Conservation (phyloP, 2,329 filamentous ascomycete genomes). For the Xylaria sp. region DNA sequence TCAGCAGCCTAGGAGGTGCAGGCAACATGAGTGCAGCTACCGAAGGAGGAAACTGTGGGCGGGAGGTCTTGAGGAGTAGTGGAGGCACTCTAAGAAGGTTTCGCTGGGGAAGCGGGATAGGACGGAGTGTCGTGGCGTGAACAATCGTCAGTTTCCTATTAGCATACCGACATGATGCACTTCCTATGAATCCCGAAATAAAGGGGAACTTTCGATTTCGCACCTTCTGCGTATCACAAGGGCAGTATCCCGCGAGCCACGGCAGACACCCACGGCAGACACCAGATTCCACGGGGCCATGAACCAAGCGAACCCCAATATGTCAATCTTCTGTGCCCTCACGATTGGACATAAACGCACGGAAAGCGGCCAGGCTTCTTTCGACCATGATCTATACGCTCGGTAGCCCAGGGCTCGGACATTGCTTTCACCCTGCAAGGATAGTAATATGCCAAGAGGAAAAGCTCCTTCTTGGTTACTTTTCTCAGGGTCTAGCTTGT, state of each 20-base stretch:
- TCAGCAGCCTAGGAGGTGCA: slow-evolving; percentile 56
- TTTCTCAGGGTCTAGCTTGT: background rate
- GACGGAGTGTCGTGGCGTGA: slow-evolving; percentile 62
- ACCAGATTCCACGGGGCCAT: background rate
- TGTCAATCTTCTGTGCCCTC: background rate
- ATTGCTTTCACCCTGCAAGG: background rate
- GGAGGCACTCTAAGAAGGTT: slow-evolving; percentile 64
- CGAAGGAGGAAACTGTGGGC: slow-evolving; percentile 61
- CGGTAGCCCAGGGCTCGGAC: background rate
- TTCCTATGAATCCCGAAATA: background rate
- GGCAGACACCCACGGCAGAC: background rate
- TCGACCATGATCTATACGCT: background rate
- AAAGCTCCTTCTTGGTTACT: background rate
- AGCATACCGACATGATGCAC: background rate
- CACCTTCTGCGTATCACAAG: background rate
- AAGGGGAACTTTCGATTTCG: background rate
- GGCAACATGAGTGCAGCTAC: slow-evolving; percentile 57
- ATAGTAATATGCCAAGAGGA: background rate
- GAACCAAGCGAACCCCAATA: background rate
- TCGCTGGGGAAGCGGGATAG: slow-evolving; percentile 63
- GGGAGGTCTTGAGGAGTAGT: slow-evolving; percentile 64
- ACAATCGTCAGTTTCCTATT: background rate
- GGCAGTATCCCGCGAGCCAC: background rate
- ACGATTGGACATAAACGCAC: background rate
- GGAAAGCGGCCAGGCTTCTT: background rate